Conservation (phyloP, 1,284 basidiomycete species). For the Sanguinoderma infundibulare region DNA sequence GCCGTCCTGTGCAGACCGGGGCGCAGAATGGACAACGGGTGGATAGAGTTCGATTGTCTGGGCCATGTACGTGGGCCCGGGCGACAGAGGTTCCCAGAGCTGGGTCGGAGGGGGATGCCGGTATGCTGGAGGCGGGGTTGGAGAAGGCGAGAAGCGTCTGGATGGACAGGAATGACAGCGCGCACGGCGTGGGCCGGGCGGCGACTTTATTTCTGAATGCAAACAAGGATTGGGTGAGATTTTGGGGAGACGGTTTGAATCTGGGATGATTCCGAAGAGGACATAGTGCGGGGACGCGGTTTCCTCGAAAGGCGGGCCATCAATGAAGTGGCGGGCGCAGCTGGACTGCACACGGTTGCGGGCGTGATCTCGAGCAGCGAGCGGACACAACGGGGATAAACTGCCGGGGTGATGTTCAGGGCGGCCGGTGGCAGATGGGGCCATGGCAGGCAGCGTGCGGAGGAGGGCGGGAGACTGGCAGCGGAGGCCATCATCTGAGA, state of each 20-base stretch:
- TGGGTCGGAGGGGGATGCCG: slow-evolving; percentile 3
- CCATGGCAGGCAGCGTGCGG: not conserved
- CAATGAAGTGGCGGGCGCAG: slow-evolving; percentile 9
- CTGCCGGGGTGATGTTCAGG: slow-evolving; percentile 2
- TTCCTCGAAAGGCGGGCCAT: slow-evolving; percentile 10
- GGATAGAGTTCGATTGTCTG: slow-evolving; percentile 16
- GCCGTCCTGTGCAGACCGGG: slow-evolving; percentile 8
- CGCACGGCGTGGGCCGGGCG: slow-evolving; percentile 8
- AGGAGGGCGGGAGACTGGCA: not conserved
- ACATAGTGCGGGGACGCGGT: slow-evolving; percentile 9
- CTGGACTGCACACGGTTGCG: too few species aligned
- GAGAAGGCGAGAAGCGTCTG: slow-evolving; percentile 1
- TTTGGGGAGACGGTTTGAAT: not conserved
- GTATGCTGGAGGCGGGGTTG: not conserved
- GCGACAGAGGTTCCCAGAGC: not conserved
- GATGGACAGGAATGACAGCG: not conserved
- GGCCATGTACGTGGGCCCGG: not conserved
- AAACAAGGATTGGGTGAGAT: not conserved
- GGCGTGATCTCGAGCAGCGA: not conserved
- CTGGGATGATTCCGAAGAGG: slow-evolving; percentile 5
- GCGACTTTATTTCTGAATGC: slow-evolving; percentile 5
- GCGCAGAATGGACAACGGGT: slow-evolving; percentile 1
- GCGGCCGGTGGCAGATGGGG: not conserved
- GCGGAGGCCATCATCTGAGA: slow-evolving; percentile 6
- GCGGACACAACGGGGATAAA: not conserved